Conservation (phyloP, 192 early-diverging fungal species). For the Podila epigama region DNA sequence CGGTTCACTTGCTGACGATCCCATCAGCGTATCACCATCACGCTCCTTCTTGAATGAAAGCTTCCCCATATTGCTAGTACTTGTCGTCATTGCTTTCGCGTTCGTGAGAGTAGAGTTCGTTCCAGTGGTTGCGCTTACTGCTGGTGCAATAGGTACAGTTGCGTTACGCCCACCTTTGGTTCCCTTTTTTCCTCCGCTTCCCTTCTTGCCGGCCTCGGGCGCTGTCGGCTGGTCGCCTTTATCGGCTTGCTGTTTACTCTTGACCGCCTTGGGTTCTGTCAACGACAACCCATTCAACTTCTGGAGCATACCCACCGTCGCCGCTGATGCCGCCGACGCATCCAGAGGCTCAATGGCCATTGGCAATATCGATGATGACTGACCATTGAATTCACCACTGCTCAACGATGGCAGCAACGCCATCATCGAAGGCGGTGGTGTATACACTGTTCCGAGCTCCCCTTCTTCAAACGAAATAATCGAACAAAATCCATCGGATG, state of each 20-base stretch:
- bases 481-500: constrained; percentile 89
- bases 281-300: constrained; percentile 34
- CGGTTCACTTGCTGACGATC: constrained; percentile 8
- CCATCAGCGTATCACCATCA: constrained; percentile 39
- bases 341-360: constrained; percentile 16
- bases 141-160: background rate
- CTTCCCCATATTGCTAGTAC: constrained; percentile 1
- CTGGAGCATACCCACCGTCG: constrained; percentile 39
- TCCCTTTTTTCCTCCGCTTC: constrained; percentile 1
- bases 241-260: constrained; percentile 9
- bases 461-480: constrained; percentile 74
- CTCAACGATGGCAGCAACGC: constrained; percentile 4
- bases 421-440: constrained; percentile 22
- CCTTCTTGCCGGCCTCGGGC: constrained; percentile 6
- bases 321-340: constrained; percentile 20
- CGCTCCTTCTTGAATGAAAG: constrained; percentile 22
- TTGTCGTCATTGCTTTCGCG: background rate
- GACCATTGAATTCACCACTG: background rate
- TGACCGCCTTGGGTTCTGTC: constrained; percentile 16
- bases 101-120: background rate
- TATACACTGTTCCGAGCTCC: constrained; percentile 64
- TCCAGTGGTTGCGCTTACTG: background rate
- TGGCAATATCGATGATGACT: background rate
- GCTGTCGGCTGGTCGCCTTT: constrained; percentile 28
- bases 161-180: background rate